Base-by-base conservation (phyloP, 139 green algal species). In the Mychonastes homosphaera region DNA sequence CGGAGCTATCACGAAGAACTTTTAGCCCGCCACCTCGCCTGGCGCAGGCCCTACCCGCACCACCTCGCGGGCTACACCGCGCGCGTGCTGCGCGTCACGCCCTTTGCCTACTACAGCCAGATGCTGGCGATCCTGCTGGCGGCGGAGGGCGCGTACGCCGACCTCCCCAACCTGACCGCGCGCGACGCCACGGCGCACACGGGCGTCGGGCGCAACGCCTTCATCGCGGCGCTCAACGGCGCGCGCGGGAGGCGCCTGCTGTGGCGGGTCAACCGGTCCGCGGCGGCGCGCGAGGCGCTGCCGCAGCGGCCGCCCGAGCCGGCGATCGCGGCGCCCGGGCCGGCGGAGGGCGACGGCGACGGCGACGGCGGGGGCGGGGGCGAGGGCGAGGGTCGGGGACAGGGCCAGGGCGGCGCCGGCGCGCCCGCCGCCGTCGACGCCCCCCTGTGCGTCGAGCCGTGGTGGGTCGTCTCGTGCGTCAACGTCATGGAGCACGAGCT, bases 81-180 rank as follows among this genome's bases (percentile, higher is more conserved):
- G 51, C 84, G 89, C 21, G 62, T 92, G n/a, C 54, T 90, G 65
- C 79, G 89, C 3, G 48, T 92, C 24, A 90, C 84, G 2, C 83
- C 89, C 8, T 95, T 92, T 65, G 74, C 69, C 13, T 96, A 96
- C 71, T 95, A 95, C 65, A 69, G 47, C 7, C 83, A 94, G 28
- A 69, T 96, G 40, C 62, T 96, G 51, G 76, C 70, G 21, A 72
- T 83, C 3, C 64, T 70, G 3, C 82, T 97, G 62, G 79, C 72
- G 36, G 79, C 87, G 45, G 90, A 97, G 71, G 70, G 68, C 30
- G 78, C 80, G 5, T 97, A 97, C 60, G 90, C 96, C 71, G 73
- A 77, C 1, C 82, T 97, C 15, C 89, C 90, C 29, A 97, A 96
- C 79, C 96, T 97, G 70, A 90, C 86, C 28, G 87, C 89, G 58